These are phyloP conservation scores for Phytophthora melonis DNA, from an alignment of 352 stramenopile species.

Conservation along the genomic window DNA sequence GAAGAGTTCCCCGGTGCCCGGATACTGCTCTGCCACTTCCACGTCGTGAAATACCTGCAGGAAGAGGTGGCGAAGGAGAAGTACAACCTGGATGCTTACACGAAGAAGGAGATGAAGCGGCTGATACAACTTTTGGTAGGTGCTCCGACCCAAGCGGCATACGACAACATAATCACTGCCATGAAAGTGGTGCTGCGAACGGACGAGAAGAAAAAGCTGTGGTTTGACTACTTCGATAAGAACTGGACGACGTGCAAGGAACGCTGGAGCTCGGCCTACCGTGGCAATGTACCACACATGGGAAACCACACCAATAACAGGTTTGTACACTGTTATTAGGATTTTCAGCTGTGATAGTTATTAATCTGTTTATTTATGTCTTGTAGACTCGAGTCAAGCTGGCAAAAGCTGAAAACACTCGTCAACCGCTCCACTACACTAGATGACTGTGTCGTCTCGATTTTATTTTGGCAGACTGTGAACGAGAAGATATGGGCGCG, in stretches of 20 bases:
- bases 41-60: slow-evolving; percentile 23
- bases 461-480: slow-evolving; percentile 14
- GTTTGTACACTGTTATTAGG: background rate
- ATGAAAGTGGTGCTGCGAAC: slow-evolving; percentile 21
- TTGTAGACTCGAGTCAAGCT: slow-evolving; percentile 19
- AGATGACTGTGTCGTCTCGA: slow-evolving; percentile 11
- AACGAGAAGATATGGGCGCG: slow-evolving; percentile 1
- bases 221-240: slow-evolving; percentile 8
- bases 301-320: slow-evolving; percentile 18
- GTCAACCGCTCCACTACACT: slow-evolving; percentile 4
- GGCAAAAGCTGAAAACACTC: slow-evolving; percentile 12
- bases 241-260: slow-evolving; percentile 21
- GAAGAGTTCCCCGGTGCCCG: slow-evolving; percentile 1
- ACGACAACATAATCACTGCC: slow-evolving; percentile 8
- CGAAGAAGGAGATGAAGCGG: slow-evolving; percentile 14
- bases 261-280: slow-evolving; percentile 9
- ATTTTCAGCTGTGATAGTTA: too few species aligned
- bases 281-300: slow-evolving; percentile 11
- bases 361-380: too few species aligned
- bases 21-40: slow-evolving; percentile 19
- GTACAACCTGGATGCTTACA: background rate
- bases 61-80: slow-evolving; percentile 3
- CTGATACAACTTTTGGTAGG: slow-evolving; percentile 13
- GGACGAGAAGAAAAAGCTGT: background rate
- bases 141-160: background rate